Percentiles rank a stretch among this genome's conserved stretches.
These are phyloP conservation scores for Arxiozyma slooffiae DNA, from an alignment of 1,139 yeast genomes.

Conservation along the genomic window DNA sequence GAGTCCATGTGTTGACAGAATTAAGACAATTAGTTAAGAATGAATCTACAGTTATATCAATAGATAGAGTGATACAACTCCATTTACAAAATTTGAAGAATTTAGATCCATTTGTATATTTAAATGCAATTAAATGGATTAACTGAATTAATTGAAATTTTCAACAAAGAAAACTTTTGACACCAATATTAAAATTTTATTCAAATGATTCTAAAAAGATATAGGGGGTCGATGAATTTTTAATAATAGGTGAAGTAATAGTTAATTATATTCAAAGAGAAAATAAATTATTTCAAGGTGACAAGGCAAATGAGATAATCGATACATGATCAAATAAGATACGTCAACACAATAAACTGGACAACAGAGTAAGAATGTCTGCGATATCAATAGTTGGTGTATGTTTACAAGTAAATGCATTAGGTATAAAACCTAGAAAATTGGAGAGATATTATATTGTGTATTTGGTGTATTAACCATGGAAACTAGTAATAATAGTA, in stretches of 20 bases:
- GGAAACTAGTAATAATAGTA: constrained; percentile 36
- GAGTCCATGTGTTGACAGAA: constrained; percentile 75
- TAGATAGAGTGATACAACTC: constrained; percentile 48
- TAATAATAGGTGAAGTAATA: constrained; percentile 75
- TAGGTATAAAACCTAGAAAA: constrained; percentile 40
- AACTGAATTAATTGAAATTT: constrained; percentile 44
- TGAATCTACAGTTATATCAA: constrained; percentile 42
- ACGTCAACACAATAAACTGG: constrained; percentile 32
- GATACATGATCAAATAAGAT: constrained; percentile 28
- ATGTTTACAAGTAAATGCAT: constrained; percentile 50
- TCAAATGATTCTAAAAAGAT: constrained; percentile 34
- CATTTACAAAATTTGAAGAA: constrained; percentile 62
- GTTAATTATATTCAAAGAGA: constrained; percentile 45
- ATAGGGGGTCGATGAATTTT: constrained; percentile 48
- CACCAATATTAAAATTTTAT: constrained; percentile 38
- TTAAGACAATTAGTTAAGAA: constrained; percentile 48
- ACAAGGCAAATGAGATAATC: constrained; percentile 31
- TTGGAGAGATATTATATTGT: constrained; percentile 60
- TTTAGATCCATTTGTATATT: constrained; percentile 75
- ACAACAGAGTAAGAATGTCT: constrained; percentile 66
- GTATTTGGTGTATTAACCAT: constrained; percentile 60
- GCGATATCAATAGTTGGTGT: constrained; percentile 73
- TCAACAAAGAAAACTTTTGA: constrained; percentile 36
- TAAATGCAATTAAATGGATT: constrained; percentile 78
- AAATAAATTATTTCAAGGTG: constrained; percentile 42